Evolutionary conservation across 2,329 filamentous ascomycete species (phyloP), one percentile per base, ranked within the genome.

Genomic region (Ophiosphaerella korrae): DNA sequence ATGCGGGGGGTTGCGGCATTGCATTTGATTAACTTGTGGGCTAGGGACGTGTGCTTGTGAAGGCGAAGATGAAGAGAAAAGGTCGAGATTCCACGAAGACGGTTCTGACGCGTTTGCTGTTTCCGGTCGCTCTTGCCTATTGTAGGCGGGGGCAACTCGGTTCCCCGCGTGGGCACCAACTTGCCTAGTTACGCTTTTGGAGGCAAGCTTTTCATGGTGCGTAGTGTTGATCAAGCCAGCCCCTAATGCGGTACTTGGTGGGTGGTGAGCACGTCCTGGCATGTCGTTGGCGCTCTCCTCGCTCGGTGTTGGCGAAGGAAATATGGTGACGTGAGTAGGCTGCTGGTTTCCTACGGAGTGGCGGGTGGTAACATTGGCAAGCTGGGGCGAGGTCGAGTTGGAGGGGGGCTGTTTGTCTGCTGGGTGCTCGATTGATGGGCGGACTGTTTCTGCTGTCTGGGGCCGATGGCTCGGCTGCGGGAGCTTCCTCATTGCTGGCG

Each of bases 291-390:
- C 37, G 7, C 48, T 48, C 21, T 86, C 84, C 57, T 88, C 82
- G 65, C 84, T 88, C 9, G 83, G 80, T 11, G 84, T 80, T 29
- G 86, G 85, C 12, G 87, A 87, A 6, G 84, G 83, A 42, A 88
- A 77, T 16, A 82, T 75, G 31, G 72, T 60, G 50, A 67, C 57
- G 16, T 43, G 33, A 4, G 45, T 48, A 7, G 51, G 50, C 7
- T 37, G 32, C 26, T 48, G 36, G 37, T 18, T 39, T 29, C 45
- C 9, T 5, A 40, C 41, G 11, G 35, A 35, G 11, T 49, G 48
- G 26, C 32, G 48, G 11, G 56, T 48, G 5, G 66, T 12, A 45
- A 60, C 46, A 49, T 72, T 74, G 18, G 70, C 55, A 11, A 73
- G 65, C 42, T 66, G 63, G 1, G 71, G 72, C 13, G 70, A 74